Base-by-base conservation (phyloP, 345 rosid species). In the Cardamine chenopodiifolia region DNA sequence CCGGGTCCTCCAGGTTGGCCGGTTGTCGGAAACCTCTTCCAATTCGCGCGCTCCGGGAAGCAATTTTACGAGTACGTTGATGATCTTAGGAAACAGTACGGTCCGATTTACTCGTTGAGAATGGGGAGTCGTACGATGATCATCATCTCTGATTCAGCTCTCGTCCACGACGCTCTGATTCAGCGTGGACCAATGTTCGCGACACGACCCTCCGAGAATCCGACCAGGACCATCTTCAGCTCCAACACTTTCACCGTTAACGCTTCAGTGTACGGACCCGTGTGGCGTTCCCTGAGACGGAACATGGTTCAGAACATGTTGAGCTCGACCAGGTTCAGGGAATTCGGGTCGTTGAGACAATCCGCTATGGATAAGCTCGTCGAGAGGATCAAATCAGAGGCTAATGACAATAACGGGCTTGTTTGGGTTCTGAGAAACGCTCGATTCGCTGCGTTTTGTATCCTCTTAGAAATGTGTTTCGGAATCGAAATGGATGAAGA, bases 231-330 rank as follows among this genome's bases (percentile, higher is more conserved):
- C 49, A 77, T 94, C 77, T 94, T 89, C 78, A 94, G 98, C 80
- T 88, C 92, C 86, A 82, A 89, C 81, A 91, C 91, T 76, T 91
- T 89, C 85, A 91, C 95, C 6, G 97, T 94, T 19, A 94, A 94
- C 42, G 96, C 98, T 0, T 88, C 98, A 3, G 62, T 84, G 29
- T 84, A 89, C 74, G 98, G 98, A 1, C 86, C 96, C 0, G 90
- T 86, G 28, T 94, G 98, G 98, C 78, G 97, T 31, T 94, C 98
- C 0, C 66, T 94, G 28, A 73, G 98, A 60, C 83, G 88, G 7
- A 94, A 94, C 86, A 85, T 94, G 98, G 98, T 91, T 39, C 96
- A 89, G 68, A 93, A 93, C 71, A 94, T 94, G 97, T 81, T 94
- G 1, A 83, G 88, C 73, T 84, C 98, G 2, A 77, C 60, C 60